These are phyloP conservation scores for Royoungia palumana DNA, from an alignment of 768 basidiomycete species.

Conservation along the genomic window DNA sequence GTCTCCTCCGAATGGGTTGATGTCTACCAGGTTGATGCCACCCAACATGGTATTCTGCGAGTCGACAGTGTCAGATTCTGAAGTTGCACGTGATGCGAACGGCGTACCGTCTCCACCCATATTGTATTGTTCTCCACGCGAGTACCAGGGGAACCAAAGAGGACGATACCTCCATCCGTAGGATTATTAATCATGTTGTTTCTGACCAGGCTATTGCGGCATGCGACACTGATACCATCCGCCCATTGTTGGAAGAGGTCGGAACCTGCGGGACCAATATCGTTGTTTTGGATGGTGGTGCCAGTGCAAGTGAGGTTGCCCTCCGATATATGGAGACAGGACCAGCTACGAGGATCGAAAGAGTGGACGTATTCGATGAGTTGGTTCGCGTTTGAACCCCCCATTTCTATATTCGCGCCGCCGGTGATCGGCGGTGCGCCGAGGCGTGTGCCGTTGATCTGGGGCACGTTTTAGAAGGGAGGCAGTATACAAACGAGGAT, in stretches of 20 bases:
- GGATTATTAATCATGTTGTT: slow-evolving; percentile 70
- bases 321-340: slow-evolving; percentile 75
- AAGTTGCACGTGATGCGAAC: not conserved
- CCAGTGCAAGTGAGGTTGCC: slow-evolving; percentile 65
- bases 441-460: slow-evolving; percentile 74
- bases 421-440: slow-evolving; percentile 51
- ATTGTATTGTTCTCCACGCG: slow-evolving; percentile 75
- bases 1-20: slow-evolving; percentile 60
- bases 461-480: not conserved
- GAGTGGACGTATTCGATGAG: slow-evolving; percentile 74
- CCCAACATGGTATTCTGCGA: slow-evolving; percentile 64
- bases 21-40: slow-evolving; percentile 78
- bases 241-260: slow-evolving; percentile 72
- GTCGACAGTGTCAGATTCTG: not conserved
- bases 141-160: slow-evolving; percentile 74
- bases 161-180: slow-evolving; percentile 77
- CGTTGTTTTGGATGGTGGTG: slow-evolving; percentile 70
- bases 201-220: slow-evolving; percentile 55
- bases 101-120: slow-evolving; percentile 60
- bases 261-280: slow-evolving; percentile 75
- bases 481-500: not conserved
- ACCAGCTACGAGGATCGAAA: slow-evolving; percentile 77
- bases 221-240: slow-evolving; percentile 76
- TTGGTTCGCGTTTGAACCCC: slow-evolving; percentile 69
- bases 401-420: slow-evolving; percentile 84